Evolutionary conservation across 306 rosid species (phyloP), one percentile per base, ranked within the genome.

Genomic region (Quercus berberidifolia): DNA sequence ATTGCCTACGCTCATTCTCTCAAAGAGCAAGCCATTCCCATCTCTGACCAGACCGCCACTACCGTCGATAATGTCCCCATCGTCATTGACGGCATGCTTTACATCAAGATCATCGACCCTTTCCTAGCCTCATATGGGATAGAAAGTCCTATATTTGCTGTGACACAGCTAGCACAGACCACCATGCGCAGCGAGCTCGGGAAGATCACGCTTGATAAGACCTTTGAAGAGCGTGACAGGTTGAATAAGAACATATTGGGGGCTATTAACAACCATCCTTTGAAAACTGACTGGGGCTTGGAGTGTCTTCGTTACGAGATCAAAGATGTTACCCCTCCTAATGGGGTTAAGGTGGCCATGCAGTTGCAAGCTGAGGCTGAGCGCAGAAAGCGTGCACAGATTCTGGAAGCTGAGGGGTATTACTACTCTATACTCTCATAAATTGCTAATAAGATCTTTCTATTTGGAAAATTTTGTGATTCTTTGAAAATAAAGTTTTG

Each of bases 281-380:
- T 49, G 54, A 49, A 12, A 49, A 49, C 5, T 74, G 83, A 89
- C 69, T 94, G 97, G 96, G 98, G 98, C 69, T 84, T 94, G 54
- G 94, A 92, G 86, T 94, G 98, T 82, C 97, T 94, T 81, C 93
- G 97, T 63, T 94, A 92, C 69, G 98, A 92, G 85, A 92, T 94
- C 84, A 91, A 97, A 97, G 98, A 94, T 81, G 91, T 92, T 79
- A 89, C 92, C 81, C 98, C 98, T 78, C 98, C 98, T 43, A 91
- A 89, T 59, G 96, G 97, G 65, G 98, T 94, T 73, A 89, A 90
- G 85, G 94, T 90, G 55, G 91, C 98, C 55, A 94, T 94, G 98
- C 97, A 94, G 84, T 87, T 92, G 98, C 98, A 94, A 88, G 98
- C 98, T 26, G 98, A 92, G 81, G 98, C 98, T 71, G 98, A 94